Evolutionary conservation across 2,329 filamentous ascomycete genomes (phyloP), one percentile per base, ranked within the genome.

Genomic region (Aschersonia sp.): DNA sequence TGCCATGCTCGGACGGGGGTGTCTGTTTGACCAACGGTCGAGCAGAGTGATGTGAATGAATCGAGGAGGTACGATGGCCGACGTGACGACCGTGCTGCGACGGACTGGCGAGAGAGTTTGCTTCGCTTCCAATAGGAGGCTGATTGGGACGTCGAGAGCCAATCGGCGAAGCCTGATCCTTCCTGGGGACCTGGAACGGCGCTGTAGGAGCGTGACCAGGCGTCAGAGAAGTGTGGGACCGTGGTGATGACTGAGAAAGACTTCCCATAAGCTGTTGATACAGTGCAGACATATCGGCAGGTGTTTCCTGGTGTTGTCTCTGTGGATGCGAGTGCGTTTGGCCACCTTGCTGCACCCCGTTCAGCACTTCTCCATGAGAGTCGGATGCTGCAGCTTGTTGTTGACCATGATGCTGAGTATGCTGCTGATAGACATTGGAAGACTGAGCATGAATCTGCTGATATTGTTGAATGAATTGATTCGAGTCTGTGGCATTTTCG

Each of bases 181-280:
- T 78, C 61, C 75, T 75, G 30, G 75, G 59, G 49, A 74, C 69
- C 54, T 75, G 71, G 49, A 72, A 66, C 43, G 64, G 47, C 60
- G 9, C 40, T 43, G 58, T 30, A 56, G 54, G 31, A 45, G 20
- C 20, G 20, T 20, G 20, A 20, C 49, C 5, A 40, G 38, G 49
- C 49, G 29, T 55, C 62, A 65, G 65, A 35, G 65, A n/a, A 63
- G 49, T 65, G 46, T 61, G 61, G 48, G 64, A 65, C 44, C 68
- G 62, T 5, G 71, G 65, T 40, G 70, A 71, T 31, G 65, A 61
- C 50, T 65, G 59, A 35, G 58, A 58, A 47, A 67, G 51, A 30
- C 55, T 67, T 43, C 64, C 64, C 52, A 66, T 59, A 45, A 67
- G 51, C 48, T 66, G 62, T 53, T 67, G 64, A 50, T 65, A 66